Conservation (phyloP, 441 rosid species). For the Pelargonium australe region DNA sequence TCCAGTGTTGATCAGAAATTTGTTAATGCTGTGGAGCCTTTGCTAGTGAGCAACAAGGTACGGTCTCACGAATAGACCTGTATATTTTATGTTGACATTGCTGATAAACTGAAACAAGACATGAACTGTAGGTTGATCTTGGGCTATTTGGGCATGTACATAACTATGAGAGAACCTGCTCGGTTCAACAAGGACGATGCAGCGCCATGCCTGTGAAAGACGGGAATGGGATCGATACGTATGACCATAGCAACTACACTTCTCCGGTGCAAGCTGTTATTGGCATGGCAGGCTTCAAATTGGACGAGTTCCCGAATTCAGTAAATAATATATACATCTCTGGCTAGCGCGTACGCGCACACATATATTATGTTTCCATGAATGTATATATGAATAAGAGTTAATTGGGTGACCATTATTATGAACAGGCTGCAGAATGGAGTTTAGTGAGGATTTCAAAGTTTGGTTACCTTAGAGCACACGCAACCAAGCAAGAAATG, state of each 20-base stretch:
- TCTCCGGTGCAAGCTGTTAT: slow-evolving; percentile 54
- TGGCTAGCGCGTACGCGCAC: too few species aligned
- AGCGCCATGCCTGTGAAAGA: slow-evolving; percentile 46
- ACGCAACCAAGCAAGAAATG: slow-evolving; percentile 38
- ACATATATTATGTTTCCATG: too few species aligned
- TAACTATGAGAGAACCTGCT: slow-evolving; percentile 57
- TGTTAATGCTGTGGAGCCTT: slow-evolving; percentile 32
- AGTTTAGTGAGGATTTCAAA: slow-evolving; percentile 44
- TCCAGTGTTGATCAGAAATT: slow-evolving; percentile 18
- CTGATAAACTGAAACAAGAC: background rate
- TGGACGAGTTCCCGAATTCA: slow-evolving; percentile 30
- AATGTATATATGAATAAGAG: background rate
- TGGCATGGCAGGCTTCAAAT: slow-evolving; percentile 56
- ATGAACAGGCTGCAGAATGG: slow-evolving; percentile 33
- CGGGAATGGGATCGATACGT: slow-evolving; percentile 34
- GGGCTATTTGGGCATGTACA: slow-evolving; percentile 61
- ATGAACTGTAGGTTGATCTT: slow-evolving; percentile 43
- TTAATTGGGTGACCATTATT: background rate
- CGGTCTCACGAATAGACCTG: background rate
- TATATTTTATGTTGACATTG: background rate
- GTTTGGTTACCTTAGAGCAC: slow-evolving; percentile 44
- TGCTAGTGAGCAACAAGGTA: slow-evolving; percentile 41
- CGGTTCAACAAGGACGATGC: slow-evolving; percentile 34
- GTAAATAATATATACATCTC: slow-evolving; percentile 19
- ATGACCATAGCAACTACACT: slow-evolving; percentile 40